Evolutionary conservation across 2,329 filamentous ascomycete genomes (phyloP), one percentile per base, ranked within the genome.

Genomic region (Aspergillus transmontanensis): DNA sequence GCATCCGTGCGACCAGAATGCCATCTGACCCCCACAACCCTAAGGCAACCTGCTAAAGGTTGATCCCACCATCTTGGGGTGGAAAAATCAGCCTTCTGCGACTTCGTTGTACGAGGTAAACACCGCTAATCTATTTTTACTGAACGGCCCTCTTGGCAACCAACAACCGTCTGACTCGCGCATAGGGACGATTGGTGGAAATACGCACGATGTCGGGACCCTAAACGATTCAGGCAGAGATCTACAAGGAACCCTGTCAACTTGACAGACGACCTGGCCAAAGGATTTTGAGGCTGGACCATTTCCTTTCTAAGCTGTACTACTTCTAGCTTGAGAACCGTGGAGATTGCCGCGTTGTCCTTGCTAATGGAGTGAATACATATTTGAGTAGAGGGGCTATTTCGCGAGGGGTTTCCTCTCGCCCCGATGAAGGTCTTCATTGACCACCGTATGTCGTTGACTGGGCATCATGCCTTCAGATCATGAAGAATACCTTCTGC

Each of bases 401-500:
- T 32, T 16, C 34, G 32, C 10, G n/a, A 28, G 30, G 21, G 32
- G 3, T 26, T 55, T 41, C 32, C n/a, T 55, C 32, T 39, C 12
- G n/a, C 51, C 4, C 32, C 19, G 19, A 55, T 39, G 32, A 39
- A 26, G 51, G 34, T 26, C 51, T 26, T 39, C 7, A 23, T 26
- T 26, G 23, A 39, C 51, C 51, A 36, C 51, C 51, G 30, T 54
- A 16, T 39, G 4, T 41, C 32, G 34, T 26, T 39, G 10, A 4
- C 9, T 39, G 32, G 51, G 51, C 51, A 46, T 16, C 26, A 60
- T 60, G 62, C 63, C 51, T 30, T 41, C 51, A 2, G 30, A 60
- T n/a, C 51, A 30, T 32, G 59, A 58, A 41, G 59, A 61, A 56
- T 61, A 61, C 28, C 59, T 51, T 7, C 59, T 61, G 4, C 59